phyloP scores from a whole-genome alignment of 345 rosid species.

The Passiflora organensis region DNA sequence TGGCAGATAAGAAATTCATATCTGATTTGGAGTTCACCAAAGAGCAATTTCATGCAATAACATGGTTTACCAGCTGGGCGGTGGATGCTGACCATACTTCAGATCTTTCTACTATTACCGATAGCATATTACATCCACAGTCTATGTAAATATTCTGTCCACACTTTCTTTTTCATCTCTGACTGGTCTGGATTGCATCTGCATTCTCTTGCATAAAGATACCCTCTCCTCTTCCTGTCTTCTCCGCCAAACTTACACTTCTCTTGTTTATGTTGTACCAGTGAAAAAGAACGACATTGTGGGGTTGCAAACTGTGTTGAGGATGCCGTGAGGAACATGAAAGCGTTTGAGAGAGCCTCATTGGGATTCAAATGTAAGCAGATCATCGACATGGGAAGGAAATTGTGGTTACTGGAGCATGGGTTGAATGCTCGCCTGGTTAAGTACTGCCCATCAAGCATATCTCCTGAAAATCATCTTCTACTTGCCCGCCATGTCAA shows the following conservation, averaged over 20 bases:
- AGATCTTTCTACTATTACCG: slow-evolving; percentile 39
- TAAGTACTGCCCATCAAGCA: slow-evolving; percentile 62
- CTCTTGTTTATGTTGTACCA: slow-evolving; percentile 14
- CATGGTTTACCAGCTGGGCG: slow-evolving; percentile 97
- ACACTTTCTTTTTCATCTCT: neutral
- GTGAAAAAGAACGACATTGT: slow-evolving; percentile 32
- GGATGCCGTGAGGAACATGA: slow-evolving; percentile 56
- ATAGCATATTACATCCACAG: slow-evolving; percentile 27
- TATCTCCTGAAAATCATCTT: slow-evolving; percentile 82
- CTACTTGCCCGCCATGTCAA: slow-evolving; percentile 38
- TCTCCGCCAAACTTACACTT: neutral
- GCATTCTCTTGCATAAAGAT: neutral
- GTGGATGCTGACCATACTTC: slow-evolving; percentile 88
- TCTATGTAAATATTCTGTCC: slow-evolving; percentile 27
- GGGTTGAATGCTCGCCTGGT: slow-evolving; percentile 53
- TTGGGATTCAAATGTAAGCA: slow-evolving; percentile 87
- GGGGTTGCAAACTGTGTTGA: slow-evolving; percentile 41
- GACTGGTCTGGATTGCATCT: neutral
- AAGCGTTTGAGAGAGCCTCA: slow-evolving; percentile 60
- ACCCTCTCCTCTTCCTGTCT: neutral
- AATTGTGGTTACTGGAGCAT: slow-evolving; percentile 57
- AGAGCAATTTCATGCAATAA: slow-evolving; percentile 68
- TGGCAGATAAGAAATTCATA: slow-evolving; percentile 63
- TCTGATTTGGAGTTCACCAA: slow-evolving; percentile 43
- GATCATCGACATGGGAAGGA: slow-evolving; percentile 75